These are phyloP conservation scores for Terfezia claveryi DNA, from an alignment of 495 filamentous ascomycete species.

Conservation along the genomic window DNA sequence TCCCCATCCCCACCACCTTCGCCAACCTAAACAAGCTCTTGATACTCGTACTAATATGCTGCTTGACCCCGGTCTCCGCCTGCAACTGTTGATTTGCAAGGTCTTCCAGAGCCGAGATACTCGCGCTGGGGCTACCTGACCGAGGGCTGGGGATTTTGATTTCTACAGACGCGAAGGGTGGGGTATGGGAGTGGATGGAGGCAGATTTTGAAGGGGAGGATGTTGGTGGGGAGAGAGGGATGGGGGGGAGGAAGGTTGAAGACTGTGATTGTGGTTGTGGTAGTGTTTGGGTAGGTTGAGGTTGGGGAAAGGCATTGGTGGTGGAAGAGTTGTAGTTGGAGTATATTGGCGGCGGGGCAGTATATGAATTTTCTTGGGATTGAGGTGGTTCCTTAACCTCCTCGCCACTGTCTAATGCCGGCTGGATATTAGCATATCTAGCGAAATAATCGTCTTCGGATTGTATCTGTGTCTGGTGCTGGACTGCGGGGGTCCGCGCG, in stretches of 20 bases:
- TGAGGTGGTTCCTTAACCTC: slow-evolving; percentile 16
- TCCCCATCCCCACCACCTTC: slow-evolving; percentile 54
- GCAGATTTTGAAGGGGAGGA: slow-evolving; percentile 8
- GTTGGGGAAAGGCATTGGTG: slow-evolving; percentile 2
- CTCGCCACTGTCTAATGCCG: slow-evolving; percentile 38
- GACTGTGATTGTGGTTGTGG: background rate
- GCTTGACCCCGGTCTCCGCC: slow-evolving; percentile 60
- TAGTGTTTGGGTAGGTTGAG: slow-evolving; percentile 1
- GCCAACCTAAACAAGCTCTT: slow-evolving; percentile 75
- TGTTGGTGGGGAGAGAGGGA: background rate
- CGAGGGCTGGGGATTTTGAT: slow-evolving; percentile 27
- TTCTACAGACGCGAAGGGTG: background rate
- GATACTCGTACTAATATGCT: slow-evolving; percentile 71
- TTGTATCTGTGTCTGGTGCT: slow-evolving; percentile 21
- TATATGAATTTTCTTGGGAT: slow-evolving; percentile 1
- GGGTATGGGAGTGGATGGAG: slow-evolving; percentile 16
- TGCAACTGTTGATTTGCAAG: slow-evolving; percentile 40
- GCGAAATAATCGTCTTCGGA: slow-evolving; percentile 58
- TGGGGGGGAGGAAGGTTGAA: background rate
- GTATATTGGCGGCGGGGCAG: too few species aligned
- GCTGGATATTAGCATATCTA: slow-evolving; percentile 73
- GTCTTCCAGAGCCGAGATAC: slow-evolving; percentile 44
- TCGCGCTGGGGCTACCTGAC: slow-evolving; percentile 32
- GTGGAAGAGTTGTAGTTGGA: slow-evolving; percentile 1
- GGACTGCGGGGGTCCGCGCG: slow-evolving; percentile 42